These are phyloP conservation scores for Penstemon eatonii DNA, from an alignment of 257 asterid genomes.

Conservation along the genomic window DNA sequence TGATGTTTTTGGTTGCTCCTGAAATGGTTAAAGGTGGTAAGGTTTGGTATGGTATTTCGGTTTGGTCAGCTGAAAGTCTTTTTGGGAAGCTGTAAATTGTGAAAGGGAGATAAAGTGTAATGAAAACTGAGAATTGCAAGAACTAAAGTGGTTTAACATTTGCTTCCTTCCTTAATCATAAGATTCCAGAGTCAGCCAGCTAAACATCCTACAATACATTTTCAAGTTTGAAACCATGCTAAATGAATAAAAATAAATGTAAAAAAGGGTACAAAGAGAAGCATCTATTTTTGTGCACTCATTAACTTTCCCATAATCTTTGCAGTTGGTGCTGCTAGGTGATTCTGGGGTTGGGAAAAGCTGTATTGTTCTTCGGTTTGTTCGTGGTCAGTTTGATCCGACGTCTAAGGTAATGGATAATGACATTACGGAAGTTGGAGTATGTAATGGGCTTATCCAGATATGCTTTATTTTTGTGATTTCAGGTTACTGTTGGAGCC, in stretches of 20 bases:
- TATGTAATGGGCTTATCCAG: background rate
- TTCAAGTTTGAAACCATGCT: slow-evolving; percentile 6
- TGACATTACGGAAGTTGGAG: slow-evolving; percentile 8
- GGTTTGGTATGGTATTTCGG: background rate
- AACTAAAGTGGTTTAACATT: background rate
- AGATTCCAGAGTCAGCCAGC: background rate
- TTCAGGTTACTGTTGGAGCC: slow-evolving; percentile 90
- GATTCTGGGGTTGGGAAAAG: slow-evolving; percentile 99
- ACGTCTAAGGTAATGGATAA: slow-evolving; percentile 73
- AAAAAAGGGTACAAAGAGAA: background rate
- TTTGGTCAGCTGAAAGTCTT: background rate
- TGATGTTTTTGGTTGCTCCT: slow-evolving; percentile 15
- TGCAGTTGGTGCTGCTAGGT: slow-evolving; percentile 91
- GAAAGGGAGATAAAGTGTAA: background rate
- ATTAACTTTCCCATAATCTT: slow-evolving; percentile 25
- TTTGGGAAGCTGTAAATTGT: background rate
- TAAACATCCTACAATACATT: background rate
- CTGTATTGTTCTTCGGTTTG: slow-evolving; percentile 97
- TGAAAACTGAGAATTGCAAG: background rate
- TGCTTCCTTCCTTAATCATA: background rate
- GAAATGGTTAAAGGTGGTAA: background rate
- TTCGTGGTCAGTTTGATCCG: slow-evolving; percentile 98
- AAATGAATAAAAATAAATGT: background rate
- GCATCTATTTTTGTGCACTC: slow-evolving; percentile 20
- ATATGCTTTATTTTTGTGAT: slow-evolving; percentile 27